Evolutionary conservation across 148 eudicot genomes (phyloP), one percentile per base, ranked within the genome.

Genomic region (Rhododendron mucronatum): DNA sequence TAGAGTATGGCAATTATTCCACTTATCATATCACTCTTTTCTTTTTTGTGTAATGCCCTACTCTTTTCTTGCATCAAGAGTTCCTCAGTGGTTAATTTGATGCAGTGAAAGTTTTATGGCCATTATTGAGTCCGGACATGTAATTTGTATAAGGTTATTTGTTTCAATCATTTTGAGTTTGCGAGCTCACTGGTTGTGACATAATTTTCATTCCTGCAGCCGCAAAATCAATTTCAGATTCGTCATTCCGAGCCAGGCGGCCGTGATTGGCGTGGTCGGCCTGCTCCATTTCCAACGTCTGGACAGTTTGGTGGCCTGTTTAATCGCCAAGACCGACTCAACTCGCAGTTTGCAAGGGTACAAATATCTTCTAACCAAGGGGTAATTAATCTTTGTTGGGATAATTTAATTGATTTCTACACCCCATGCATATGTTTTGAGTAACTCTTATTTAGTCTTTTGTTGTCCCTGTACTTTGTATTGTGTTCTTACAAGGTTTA

Each of bases 241-340:
- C 98, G 98, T 80, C 93, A 94, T 86, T 75, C 99, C 28, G 98
- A 95, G 82, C 95, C 95, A 78, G 98, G 93, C 83, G 90, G 83
- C 81, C 94, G 98, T 86, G 98, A 95, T 87, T 97, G 98, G 99
- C 99, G 98, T 87, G 92, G 88, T 79, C 93, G 37, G 37, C 82
- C 98, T 86, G 87, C 94, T 11, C 99, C 87, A 83, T 75, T 89
- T 57, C 51, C 95, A 73, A 47, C 92, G 23, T 87, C 95, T 74
- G 89, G 89, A 20, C 95, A 93, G 73, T 86, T 83, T 87, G 82
- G 84, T 79, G 89, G 90, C 65, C 78, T 88, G 69, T 85, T 88
- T 83, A 92, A 88, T 78, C 88, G 87, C 39, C 94, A 91, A 87
- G 95, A 94, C 65, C 97, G 91, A 82, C 77, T 87, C 83, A 92